These are phyloP conservation scores for Alopecurus myosuroides DNA, from an alignment of 176 grass and related monocot genomes.

Conservation along the genomic window DNA sequence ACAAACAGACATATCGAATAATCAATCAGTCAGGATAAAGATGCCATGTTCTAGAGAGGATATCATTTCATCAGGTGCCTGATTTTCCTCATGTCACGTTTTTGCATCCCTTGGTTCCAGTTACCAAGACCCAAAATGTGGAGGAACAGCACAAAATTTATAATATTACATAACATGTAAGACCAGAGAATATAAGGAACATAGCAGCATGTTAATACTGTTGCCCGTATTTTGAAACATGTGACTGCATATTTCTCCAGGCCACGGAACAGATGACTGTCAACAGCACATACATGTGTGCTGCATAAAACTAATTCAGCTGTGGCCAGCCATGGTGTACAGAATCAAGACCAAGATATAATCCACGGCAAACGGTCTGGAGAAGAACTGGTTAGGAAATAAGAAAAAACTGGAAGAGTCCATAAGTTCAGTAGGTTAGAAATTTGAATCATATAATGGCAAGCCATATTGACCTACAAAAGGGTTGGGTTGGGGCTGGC, in stretches of 20 bases:
- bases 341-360: neutral
- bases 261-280: neutral
- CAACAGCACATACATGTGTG: neutral
- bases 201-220: neutral
- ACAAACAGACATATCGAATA: neutral
- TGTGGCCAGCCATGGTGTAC: neutral
- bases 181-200: neutral
- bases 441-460: neutral
- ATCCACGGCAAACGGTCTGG: neutral
- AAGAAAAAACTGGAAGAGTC: neutral
- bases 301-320: neutral
- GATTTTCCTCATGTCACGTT: neutral
- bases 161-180: neutral
- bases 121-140: neutral
- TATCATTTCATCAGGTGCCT: neutral
- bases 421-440: neutral
- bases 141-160: neutral
- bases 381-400: neutral
- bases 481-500: neutral
- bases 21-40: neutral
- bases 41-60: neutral
- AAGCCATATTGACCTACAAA: neutral
- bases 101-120: neutral
- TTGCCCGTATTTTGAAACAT: neutral
- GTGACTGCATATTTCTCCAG: neutral